Percentiles rank a stretch among this genome's conserved stretches.
Evolutionary conservation across 2,329 filamentous ascomycete genomes (phyloP).

Genomic region (Diaporthe sp.): DNA sequence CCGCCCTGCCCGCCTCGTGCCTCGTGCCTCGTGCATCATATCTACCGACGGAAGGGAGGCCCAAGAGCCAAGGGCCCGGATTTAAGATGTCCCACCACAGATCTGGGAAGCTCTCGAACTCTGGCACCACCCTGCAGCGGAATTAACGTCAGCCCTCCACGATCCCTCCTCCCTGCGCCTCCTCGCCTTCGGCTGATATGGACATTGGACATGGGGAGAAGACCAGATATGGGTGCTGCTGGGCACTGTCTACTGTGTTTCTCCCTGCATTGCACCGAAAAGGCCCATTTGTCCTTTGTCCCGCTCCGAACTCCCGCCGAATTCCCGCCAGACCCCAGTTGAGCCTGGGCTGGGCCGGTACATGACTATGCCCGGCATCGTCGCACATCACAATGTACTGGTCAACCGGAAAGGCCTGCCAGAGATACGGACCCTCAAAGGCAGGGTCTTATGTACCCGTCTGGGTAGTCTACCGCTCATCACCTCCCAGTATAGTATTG

Average conservation of each 20-base stretch:
- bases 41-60: constrained; percentile 17
- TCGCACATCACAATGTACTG: neutral
- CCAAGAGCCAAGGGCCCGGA: neutral
- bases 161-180: neutral
- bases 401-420: neutral
- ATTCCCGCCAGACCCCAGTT: constrained; percentile 13
- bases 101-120: neutral
- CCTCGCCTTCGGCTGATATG: neutral
- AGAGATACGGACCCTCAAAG: neutral
- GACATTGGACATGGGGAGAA: neutral
- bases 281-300: constrained; percentile 7
- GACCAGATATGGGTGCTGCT: too few relatives aligned
- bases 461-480: constrained; percentile 7
- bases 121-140: neutral
- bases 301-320: constrained; percentile 23
- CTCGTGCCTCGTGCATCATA: neutral
- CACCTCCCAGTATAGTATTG: neutral
- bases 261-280: constrained; percentile 14
- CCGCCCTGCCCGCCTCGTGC: neutral
- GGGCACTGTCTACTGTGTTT: neutral
- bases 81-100: constrained; percentile 22
- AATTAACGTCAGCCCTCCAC: neutral
- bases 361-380: neutral
- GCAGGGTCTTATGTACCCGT: neutral
- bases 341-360: neutral